Conservation (phyloP, 768 basidiomycete species). For the Hygrocybe punicea region DNA sequence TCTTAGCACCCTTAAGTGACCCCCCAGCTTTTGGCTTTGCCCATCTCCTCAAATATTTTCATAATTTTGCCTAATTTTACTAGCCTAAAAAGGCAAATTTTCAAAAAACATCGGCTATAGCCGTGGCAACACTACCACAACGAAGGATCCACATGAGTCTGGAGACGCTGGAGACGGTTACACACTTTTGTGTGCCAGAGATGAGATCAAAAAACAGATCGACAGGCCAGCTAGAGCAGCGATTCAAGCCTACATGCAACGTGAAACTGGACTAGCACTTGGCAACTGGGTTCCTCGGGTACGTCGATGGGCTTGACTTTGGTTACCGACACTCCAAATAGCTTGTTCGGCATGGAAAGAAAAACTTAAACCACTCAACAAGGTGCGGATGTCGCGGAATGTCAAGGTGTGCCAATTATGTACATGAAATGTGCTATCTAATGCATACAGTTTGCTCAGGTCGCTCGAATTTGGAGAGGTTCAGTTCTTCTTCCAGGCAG, state of each 20-base stretch:
- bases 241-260: background rate
- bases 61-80: too few species aligned
- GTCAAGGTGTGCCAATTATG: constrained; percentile 4
- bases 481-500: constrained; percentile 17
- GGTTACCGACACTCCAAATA: constrained; percentile 7
- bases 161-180: background rate
- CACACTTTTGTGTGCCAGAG: constrained; percentile 2
- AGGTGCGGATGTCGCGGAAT: constrained; percentile 11
- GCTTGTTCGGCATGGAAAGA: constrained; percentile 7
- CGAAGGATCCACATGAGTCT: background rate
- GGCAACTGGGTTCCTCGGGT: background rate
- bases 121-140: too few species aligned
- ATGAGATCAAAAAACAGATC: background rate
- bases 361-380: too few species aligned
- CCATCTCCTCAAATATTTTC: too few species aligned
- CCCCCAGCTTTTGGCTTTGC: too few species aligned
- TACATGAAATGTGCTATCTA: background rate
- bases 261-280: background rate
- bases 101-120: too few species aligned
- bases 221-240: background rate
- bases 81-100: too few species aligned
- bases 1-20: too few species aligned
- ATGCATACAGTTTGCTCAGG: background rate
- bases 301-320: constrained; percentile 9
- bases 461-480: too few species aligned